These are phyloP conservation scores for Boletus huronensis DNA, from an alignment of 768 basidiomycete genomes.

Conservation along the genomic window DNA sequence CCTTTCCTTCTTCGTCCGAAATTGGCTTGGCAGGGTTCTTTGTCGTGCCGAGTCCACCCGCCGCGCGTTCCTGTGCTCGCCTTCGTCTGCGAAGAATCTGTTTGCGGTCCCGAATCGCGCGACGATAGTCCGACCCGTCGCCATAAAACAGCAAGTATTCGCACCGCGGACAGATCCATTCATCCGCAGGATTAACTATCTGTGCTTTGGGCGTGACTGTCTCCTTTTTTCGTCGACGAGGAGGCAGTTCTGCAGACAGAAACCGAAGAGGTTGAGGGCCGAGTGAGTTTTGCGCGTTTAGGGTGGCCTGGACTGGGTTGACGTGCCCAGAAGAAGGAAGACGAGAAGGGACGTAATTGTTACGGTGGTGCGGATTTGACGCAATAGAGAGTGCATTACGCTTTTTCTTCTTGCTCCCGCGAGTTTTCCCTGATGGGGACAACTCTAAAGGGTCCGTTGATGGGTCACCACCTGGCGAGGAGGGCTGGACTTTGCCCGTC, in stretches of 20 bases:
- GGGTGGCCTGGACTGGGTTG: conserved; percentile 37
- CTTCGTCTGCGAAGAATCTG: conserved; percentile 70
- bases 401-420: conserved; percentile 84
- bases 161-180: conserved; percentile 94
- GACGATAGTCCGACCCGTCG: conserved; percentile 62
- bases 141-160: conserved; percentile 92
- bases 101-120: conserved; percentile 68
- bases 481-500: conserved; percentile 36
- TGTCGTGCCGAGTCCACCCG: conserved; percentile 29
- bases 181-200: conserved; percentile 64
- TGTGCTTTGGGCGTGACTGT: conserved; percentile 28
- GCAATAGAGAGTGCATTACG: conserved; percentile 87
- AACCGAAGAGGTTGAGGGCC: conserved; percentile 64
- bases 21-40: conserved; percentile 20
- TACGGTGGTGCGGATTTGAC: conserved; percentile 91
- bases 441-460: conserved; percentile 39
- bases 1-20: conserved; percentile 26
- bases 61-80: conserved; percentile 67
- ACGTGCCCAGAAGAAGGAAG: conserved; percentile 51
- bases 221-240: conserved; percentile 35
- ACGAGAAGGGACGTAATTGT: conserved; percentile 89
- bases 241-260: conserved; percentile 63
- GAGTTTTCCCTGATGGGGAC: conserved; percentile 27
- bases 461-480: conserved; percentile 32
- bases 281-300: conserved; percentile 47